phyloP scores from a whole-genome alignment of 352 stramenopile species.

The Phytophthora quininea region DNA sequence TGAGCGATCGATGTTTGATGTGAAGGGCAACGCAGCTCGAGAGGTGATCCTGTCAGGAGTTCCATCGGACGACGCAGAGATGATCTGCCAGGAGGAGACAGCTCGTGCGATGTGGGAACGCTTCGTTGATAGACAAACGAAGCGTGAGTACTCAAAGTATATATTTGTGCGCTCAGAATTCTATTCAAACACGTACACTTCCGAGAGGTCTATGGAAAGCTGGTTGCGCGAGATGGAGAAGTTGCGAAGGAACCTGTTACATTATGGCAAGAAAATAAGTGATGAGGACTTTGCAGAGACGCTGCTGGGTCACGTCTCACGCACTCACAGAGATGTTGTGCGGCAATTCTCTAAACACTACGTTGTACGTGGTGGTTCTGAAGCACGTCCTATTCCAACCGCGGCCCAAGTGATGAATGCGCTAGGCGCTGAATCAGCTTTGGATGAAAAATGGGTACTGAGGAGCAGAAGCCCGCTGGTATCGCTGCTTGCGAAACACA shows the following conservation, averaged over 20 bases:
- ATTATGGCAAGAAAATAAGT: constrained; percentile 7
- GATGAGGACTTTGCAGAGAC: constrained; percentile 16
- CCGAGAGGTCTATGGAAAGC: constrained; percentile 4
- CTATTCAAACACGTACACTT: constrained; percentile 6
- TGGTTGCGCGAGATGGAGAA: constrained; percentile 18
- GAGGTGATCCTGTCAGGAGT: constrained; percentile 7
- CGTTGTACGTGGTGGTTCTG: background rate
- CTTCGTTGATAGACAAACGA: constrained; percentile 14
- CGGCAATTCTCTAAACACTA: constrained; percentile 5
- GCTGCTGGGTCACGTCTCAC: constrained; percentile 5
- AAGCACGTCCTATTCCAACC: background rate
- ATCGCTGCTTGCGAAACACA: background rate
- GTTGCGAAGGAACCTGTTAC: background rate
- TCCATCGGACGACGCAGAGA: constrained; percentile 2
- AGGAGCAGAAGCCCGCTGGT: background rate
- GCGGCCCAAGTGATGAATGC: background rate
- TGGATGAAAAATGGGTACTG: background rate
- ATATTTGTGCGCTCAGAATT: constrained; percentile 7
- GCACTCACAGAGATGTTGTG: constrained; percentile 11
- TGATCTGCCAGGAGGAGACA: constrained; percentile 10
- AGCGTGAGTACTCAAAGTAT: constrained; percentile 18
- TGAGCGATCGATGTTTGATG: background rate
- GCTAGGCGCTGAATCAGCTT: background rate
- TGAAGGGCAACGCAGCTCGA: constrained; percentile 5
- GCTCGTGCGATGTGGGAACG: constrained; percentile 2